Conservation (phyloP, 2,329 filamentous ascomycete genomes). For the Alternaria dauci region DNA sequence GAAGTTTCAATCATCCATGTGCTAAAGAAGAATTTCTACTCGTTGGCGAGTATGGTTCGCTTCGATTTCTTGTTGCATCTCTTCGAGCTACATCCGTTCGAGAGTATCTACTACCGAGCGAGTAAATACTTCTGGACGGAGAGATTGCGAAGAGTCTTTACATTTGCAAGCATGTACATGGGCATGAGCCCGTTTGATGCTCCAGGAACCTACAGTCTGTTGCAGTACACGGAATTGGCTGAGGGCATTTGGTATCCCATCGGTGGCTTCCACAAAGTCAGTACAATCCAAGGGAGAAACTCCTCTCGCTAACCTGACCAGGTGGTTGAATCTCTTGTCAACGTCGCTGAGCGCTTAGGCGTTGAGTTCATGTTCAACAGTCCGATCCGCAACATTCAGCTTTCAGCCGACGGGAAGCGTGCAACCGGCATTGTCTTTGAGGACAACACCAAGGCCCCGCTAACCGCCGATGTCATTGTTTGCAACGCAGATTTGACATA, state of each 20-base stretch:
- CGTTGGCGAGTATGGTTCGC: conserved; percentile 64
- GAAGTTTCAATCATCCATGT: conserved; percentile 73
- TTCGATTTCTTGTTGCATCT: conserved; percentile 67
- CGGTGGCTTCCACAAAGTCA: conserved; percentile 72
- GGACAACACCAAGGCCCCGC: conserved; percentile 61
- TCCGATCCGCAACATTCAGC: conserved; percentile 64
- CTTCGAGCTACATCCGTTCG: conserved; percentile 71
- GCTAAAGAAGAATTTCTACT: conserved; percentile 72
- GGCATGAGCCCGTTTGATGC: conserved; percentile 81
- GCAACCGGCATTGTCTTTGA: conserved; percentile 68
- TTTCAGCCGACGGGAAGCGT: conserved; percentile 60
- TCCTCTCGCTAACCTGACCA: conserved; percentile 24
- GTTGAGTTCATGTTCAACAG: conserved; percentile 70
- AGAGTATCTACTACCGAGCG: conserved; percentile 73
- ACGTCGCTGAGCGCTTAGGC: conserved; percentile 68
- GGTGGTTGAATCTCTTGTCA: conserved; percentile 68
- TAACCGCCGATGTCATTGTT: conserved; percentile 71
- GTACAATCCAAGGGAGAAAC: background rate
- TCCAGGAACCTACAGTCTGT: conserved; percentile 74
- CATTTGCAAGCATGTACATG: conserved; percentile 84
- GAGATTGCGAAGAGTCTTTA: conserved; percentile 73
- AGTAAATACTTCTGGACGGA: conserved; percentile 75
- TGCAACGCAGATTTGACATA: conserved; percentile 79
- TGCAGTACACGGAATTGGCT: conserved; percentile 78
- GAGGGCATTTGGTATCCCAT: conserved; percentile 80